Conservation (phyloP, 140 eudicot genomes). For the Stevia rebaudiana region DNA sequence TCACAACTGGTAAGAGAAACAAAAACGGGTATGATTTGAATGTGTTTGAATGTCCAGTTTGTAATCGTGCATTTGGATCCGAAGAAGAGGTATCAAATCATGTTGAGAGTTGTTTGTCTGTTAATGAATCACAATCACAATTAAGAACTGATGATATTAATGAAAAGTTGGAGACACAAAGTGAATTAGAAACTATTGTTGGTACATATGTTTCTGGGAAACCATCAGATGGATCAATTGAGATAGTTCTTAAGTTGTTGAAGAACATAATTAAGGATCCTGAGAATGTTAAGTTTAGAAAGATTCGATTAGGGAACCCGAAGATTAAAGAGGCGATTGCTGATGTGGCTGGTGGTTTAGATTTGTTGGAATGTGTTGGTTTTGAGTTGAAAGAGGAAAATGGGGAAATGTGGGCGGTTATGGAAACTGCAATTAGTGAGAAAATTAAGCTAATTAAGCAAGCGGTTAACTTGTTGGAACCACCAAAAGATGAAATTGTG, state of each 20-base stretch:
- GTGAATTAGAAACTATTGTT: constrained; percentile 49
- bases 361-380: constrained; percentile 76
- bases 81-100: constrained; percentile 78
- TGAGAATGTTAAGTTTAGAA: constrained; percentile 78
- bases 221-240: constrained; percentile 58
- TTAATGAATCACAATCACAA: constrained; percentile 1
- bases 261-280: constrained; percentile 74
- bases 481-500: constrained; percentile 36
- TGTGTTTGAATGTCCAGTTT: constrained; percentile 88
- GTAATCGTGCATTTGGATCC: constrained; percentile 56
- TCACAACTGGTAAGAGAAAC: constrained; percentile 72
- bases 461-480: constrained; percentile 50
- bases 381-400: constrained; percentile 75
- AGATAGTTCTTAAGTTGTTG: constrained; percentile 57
- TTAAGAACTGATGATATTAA: constrained; percentile 9
- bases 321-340: constrained; percentile 84
- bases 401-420: constrained; percentile 84
- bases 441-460: constrained; percentile 36
- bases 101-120: constrained; percentile 52
- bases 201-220: constrained; percentile 63
- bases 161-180: constrained; percentile 7
- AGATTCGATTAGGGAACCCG: constrained; percentile 70
- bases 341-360: constrained; percentile 72
- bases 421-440: constrained; percentile 58
- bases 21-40: constrained; percentile 66